Evolutionary conservation across 2,329 filamentous ascomycete species (phyloP), one percentile per base, ranked within the genome.

Genomic region (Orbilia blumenaviensis): DNA sequence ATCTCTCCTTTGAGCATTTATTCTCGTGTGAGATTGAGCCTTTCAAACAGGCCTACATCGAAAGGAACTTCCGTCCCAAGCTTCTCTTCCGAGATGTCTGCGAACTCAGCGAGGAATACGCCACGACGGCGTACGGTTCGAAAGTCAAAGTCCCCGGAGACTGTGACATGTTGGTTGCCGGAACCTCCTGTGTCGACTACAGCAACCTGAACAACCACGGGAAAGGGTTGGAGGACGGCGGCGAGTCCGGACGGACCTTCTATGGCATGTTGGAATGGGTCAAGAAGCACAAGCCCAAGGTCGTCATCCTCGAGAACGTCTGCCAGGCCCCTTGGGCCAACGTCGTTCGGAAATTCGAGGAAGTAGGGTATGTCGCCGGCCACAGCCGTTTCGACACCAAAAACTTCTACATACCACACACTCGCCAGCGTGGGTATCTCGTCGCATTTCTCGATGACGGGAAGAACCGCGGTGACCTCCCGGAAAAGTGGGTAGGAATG

Each of bases 251-350:
- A 0, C 85, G 87, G 36, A 93, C 91, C 0, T 91, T 91, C 81
- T 83, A 85, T 41, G 88, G 87, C 0, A 86, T 91, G n/a, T 80
- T 89, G 4, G 80, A 82, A 0, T 92, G 92, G 78, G 85, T 86
- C 0, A 82, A 84, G 18, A 83, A 82, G 1, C 86, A 87, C 63
- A 84, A 86, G 0, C 91, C 91, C 0, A 85, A 85, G 1, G 84
- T 93, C 9, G 84, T 93, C 7, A 85, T 94, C 10, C 82, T 93
- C 1, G 92, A 94, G 81, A 94, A 95, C 79, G 90, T 94, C 0
- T 81, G 80, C 0, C 82, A 79, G 7, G 88, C 88, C 0, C 87
- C 88, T 0, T 94, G 90, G 89, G 66, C 83, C 0, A 79, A 84
- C 2, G 86, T 89, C 36, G 82, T 83, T n/a, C 69, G 79, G 0